A percentile compares a stretch with the other conserved stretches of the same genome.
Evolutionary conservation across 805 yeast species (phyloP).

Genomic region (Saccharomycopsis schoenii): DNA sequence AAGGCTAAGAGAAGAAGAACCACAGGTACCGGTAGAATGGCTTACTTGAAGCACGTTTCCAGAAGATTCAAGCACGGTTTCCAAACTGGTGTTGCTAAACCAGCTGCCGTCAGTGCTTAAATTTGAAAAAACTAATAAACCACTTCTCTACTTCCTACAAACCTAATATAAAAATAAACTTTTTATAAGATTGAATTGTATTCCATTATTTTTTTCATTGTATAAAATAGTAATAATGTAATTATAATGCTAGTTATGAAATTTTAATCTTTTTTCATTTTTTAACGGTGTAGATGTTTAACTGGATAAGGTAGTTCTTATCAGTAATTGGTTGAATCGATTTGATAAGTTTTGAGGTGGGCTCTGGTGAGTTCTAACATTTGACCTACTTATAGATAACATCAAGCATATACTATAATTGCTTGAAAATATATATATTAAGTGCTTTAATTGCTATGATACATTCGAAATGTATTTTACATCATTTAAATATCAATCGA

Average conservation of each 20-base stretch:
- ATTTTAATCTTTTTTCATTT: neutral
- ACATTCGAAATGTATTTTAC: too few relatives aligned
- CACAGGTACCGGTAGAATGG: conserved; percentile 99
- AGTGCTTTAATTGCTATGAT: too few relatives aligned
- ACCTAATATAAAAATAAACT: conserved; percentile 2
- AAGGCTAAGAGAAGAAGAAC: conserved; percentile 99
- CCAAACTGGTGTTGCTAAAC: conserved; percentile 77
- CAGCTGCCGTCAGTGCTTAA: conserved; percentile 44
- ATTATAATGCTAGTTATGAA: conserved; percentile 2
- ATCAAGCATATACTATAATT: too few relatives aligned
- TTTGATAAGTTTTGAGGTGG: too few relatives aligned
- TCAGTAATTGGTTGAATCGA: too few relatives aligned
- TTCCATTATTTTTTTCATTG: conserved; percentile 1
- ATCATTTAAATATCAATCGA: too few relatives aligned
- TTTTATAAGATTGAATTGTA: conserved; percentile 1
- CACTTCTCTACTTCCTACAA: neutral
- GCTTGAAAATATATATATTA: too few relatives aligned
- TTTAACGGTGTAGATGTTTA: too few relatives aligned
- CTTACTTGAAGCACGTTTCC: conserved; percentile 91
- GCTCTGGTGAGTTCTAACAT: too few relatives aligned
- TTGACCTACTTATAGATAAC: too few relatives aligned
- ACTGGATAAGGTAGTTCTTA: too few relatives aligned
- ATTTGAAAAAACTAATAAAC: conserved; percentile 3
- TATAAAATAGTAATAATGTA: neutral
- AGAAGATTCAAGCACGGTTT: conserved; percentile 99